Conservation (phyloP, 495 filamentous ascomycete species). For the Glarea lozoyensis region DNA sequence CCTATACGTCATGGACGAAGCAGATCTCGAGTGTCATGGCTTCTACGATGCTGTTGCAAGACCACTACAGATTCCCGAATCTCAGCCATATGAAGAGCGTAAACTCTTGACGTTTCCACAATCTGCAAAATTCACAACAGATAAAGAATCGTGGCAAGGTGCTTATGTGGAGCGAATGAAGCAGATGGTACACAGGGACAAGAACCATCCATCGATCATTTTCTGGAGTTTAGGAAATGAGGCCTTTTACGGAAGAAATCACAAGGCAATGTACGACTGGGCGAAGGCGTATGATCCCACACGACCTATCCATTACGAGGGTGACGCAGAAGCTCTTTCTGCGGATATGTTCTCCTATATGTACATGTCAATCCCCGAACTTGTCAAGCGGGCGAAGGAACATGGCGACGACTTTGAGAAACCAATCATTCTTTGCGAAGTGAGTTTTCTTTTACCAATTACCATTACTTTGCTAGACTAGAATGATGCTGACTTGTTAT, state of each 20-base stretch:
- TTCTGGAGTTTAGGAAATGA: slow-evolving; percentile 68
- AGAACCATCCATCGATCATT: slow-evolving; percentile 56
- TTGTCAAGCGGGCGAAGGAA: slow-evolving; percentile 35
- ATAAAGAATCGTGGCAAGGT: slow-evolving; percentile 54
- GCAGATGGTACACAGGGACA: slow-evolving; percentile 56
- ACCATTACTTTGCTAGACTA: no score
- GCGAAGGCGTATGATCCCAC: slow-evolving; percentile 45
- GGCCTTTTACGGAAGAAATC: slow-evolving; percentile 57
- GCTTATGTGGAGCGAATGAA: slow-evolving; percentile 58
- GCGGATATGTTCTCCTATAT: slow-evolving; percentile 60
- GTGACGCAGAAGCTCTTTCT: slow-evolving; percentile 45
- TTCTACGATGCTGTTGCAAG: slow-evolving; percentile 44
- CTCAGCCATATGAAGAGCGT: slow-evolving; percentile 41
- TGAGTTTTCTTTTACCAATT: no score
- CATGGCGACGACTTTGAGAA: slow-evolving; percentile 36
- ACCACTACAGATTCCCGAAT: slow-evolving; percentile 34
- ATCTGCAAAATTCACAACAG: slow-evolving; percentile 48
- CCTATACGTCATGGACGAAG: slow-evolving; percentile 63
- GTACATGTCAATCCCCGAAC: slow-evolving; percentile 47
- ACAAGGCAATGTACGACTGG: slow-evolving; percentile 54
- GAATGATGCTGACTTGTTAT: no score
- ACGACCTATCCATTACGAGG: slow-evolving; percentile 58
- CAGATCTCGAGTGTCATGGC: slow-evolving; percentile 63
- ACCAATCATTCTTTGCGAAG: slow-evolving; percentile 58
- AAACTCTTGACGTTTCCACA: slow-evolving; percentile 39